Base-by-base conservation (phyloP, 2,329 filamentous ascomycete species). In the Fusarium avenaceum region DNA sequence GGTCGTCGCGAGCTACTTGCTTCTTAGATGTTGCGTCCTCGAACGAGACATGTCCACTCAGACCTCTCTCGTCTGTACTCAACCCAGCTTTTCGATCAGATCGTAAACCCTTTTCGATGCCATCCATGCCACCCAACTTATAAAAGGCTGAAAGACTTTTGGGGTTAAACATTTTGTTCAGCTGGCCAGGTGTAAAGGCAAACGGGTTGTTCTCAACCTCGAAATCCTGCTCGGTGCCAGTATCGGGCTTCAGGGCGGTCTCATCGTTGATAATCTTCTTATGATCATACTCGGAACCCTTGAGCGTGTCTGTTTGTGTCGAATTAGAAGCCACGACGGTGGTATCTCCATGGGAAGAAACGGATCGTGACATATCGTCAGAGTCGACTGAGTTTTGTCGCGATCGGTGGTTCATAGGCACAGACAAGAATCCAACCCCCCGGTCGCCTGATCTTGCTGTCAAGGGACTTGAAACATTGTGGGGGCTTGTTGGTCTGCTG, bases 91-190 rank as follows among this genome's bases (percentile, higher is more conserved):
- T 86, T 30, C 92, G 83, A 76, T 96, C 88, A 8, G 89, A 89
- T 48, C 92, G 85, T 30, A 97, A 81, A 11, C 94, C 94, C 74
- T 89, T 91, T 78, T 95, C 93, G 48, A 97, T 79, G 1, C 94
- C 94, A 19, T 80, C 80, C 17, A 97, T 78, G 24, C 94, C 94
- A 48, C 94, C 94, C 7, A 97, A 77, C 15, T 90, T 90, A 74
- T 90, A 92, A 71, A 95, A 97, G 1, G 94, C 94, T 14, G 90
- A 84, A 59, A 97, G 80, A 64, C 89, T 96, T 82, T 97, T 97
- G 5, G 94, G 94, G 76, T 96, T 96, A 65, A 95, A 88, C 81
- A 97, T 86, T 79, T 97, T 97, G 73, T 89, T 90, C 66, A 97
- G 84, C 75, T 96, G 90, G 15, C 94, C 94, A 4, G 92, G 92